Base-by-base conservation (phyloP, 2,329 filamentous ascomycete genomes). In the Sordariomycetes sp. region DNA sequence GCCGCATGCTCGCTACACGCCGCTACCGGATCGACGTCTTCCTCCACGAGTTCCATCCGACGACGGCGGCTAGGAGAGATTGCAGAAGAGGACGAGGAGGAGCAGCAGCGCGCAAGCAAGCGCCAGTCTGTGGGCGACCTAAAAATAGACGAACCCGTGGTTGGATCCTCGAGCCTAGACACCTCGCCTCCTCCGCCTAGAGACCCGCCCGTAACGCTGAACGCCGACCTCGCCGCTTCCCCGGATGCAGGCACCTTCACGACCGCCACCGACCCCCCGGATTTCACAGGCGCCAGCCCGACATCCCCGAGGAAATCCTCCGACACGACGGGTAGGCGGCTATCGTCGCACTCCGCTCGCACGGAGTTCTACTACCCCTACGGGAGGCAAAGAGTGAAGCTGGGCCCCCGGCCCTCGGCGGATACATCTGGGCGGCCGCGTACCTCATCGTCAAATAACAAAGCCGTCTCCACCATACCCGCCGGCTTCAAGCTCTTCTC, bases 1-100 rank as follows among this genome's bases (percentile, higher is more conserved):
- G 84, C 90, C 35, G 89, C 89, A 57, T 96, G 91, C 71, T 90
- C 90, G 51, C 76, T 96, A 57, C 90, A 96, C 71, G 87, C 91
- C 45, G 89, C 90, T 8, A 89, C 89, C 13, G 87, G 86, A 45
- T 95, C 92, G 22, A 89, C 85, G 62, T 90, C 87, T 28, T 95
- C 91, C 12, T 92, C 89, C 4, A 87, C 82, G 54, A 90, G 87
- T 67, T 95, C 90, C 5, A 75, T 90, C 62, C 82, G 87, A 59
- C 80, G 85, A 65, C 82, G 86, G 64, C 85, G 89, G 62, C 75
- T 97, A 64, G 86, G 92, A 73, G 92, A 95, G 72, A 96, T 97
- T 67, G 85, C 87, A n/a, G 94, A 97, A 71, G 89, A 94, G 72
- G 88, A 86, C 57, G 90, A 95, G 66, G 90, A 95, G 65, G 82